These are phyloP conservation scores for Cyclotella distinguenda DNA, from an alignment of 108 stramenopile species.

Conservation along the genomic window DNA sequence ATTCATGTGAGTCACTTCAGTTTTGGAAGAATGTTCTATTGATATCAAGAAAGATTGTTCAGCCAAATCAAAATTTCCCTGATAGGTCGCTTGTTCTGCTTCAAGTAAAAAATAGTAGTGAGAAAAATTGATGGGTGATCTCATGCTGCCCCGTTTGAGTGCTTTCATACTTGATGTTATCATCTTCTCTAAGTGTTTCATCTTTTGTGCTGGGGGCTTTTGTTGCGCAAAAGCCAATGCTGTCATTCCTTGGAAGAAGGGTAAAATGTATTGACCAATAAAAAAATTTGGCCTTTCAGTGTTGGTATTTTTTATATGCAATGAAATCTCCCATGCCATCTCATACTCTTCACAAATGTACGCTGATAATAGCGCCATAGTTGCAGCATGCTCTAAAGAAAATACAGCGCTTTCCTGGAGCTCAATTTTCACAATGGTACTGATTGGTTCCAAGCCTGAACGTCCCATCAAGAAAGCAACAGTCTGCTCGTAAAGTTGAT, in stretches of 20 bases:
- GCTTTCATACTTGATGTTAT: neutral
- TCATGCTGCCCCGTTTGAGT: neutral
- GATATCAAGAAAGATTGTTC: neutral
- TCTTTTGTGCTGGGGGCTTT: neutral
- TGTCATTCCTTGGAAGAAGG: slow-evolving; percentile 13
- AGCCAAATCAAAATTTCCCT: neutral
- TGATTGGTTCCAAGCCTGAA: too few species aligned
- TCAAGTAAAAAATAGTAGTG: slow-evolving; percentile 1
- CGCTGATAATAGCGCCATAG: neutral
- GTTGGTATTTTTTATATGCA: neutral
- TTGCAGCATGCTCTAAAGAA: neutral
- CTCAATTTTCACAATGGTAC: too few species aligned
- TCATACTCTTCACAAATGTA: neutral
- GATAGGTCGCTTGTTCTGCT: slow-evolving; percentile 1
- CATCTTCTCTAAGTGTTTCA: neutral
- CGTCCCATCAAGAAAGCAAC: neutral
- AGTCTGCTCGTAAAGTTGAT: neutral
- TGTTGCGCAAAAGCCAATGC: neutral
- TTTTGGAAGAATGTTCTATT: neutral
- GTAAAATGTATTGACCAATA: neutral
- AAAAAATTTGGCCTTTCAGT: neutral
- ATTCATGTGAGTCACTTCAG: neutral
- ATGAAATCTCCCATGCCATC: neutral
- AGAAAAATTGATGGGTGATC: neutral
- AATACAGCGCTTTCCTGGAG: too few species aligned